Evolutionary conservation across 495 filamentous ascomycete genomes (phyloP), one percentile per base, ranked within the genome.

Genomic region (Trichoderma erinaceum): DNA sequence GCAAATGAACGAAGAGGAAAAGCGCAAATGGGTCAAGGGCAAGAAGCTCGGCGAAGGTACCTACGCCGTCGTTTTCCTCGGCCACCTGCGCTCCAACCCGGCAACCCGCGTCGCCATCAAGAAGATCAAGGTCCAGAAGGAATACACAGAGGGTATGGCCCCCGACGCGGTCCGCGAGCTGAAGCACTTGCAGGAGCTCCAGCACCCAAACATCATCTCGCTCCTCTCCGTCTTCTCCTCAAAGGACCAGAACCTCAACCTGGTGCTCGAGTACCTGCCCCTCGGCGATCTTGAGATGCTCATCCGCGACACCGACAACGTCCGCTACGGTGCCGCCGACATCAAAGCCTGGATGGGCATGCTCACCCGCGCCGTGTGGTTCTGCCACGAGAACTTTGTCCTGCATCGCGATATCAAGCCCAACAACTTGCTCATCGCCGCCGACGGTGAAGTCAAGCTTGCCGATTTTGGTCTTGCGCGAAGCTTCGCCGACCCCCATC

Each of bases 271-370:
- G 78, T 97, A 89, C 74, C 85, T 98, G 2, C 95, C 95, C 1
- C 81, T 87, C 2, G 95, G 95, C 63, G 93, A 98, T 79, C 84
- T 99, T 21, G 93, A 98, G 76, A 89, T 90, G 85, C 86, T 99
- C 50, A 97, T 97, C 74, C 90, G 89, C 72, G 92, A 97, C 75
- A 85, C 81, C 23, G 85, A 91, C 61, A 76, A 78, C 32, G 88
- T 97, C 52, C 83, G 86, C 46, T 83, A 83, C 72, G 80, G 81
- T 71, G 76, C 86, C 27, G 91, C 91, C 13, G 94, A 99, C 76
- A 89, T 99, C 73, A 99, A 99, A 74, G 90, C 93, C 29, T 99
- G 96, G 96, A 96, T 97, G 89, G 92, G 89, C 43, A 97, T 97
- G 96, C 86, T 97, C 15, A 82, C 84, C n/a, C 86, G 94, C 65